Conservation (phyloP, 345 rosid genomes). For the Pseudoturritis turrita region DNA sequence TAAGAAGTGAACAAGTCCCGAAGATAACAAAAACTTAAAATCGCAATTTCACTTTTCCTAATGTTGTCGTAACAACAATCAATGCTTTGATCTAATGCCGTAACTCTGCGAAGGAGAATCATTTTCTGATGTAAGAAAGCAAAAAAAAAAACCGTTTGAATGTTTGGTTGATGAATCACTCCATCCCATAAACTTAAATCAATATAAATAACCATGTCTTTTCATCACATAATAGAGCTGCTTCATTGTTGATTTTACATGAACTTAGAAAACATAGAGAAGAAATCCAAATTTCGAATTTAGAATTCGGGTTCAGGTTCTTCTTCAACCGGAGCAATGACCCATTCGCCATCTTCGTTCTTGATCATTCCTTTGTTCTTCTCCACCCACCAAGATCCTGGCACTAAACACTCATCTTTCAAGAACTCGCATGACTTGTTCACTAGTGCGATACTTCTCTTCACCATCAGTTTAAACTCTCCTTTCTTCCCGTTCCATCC, state of each 20-base stretch:
- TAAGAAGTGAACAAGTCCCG: conserved; percentile 52
- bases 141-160: conserved; percentile 10
- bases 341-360: conserved; percentile 64
- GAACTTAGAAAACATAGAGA: background rate
- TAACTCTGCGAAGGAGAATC: background rate
- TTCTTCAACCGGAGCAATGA: conserved; percentile 40
- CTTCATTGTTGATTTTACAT: background rate
- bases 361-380: conserved; percentile 76
- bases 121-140: conserved; percentile 21
- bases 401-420: conserved; percentile 71
- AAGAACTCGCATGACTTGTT: conserved; percentile 66
- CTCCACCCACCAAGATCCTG: conserved; percentile 86
- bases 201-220: conserved; percentile 19
- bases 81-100: conserved; percentile 13
- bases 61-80: background rate
- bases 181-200: background rate
- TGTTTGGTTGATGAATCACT: conserved; percentile 18
- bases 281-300: background rate
- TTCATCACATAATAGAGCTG: background rate
- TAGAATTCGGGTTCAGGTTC: conserved; percentile 63
- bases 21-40: background rate
- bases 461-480: conserved; percentile 59
- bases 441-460: conserved; percentile 82
- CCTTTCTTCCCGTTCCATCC: conserved; percentile 76
- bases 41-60: background rate